A percentile compares a stretch with the other conserved stretches of the same genome.
phyloP scores from a whole-genome alignment of 352 stramenopile species.

The Phytophthora citricola region DNA sequence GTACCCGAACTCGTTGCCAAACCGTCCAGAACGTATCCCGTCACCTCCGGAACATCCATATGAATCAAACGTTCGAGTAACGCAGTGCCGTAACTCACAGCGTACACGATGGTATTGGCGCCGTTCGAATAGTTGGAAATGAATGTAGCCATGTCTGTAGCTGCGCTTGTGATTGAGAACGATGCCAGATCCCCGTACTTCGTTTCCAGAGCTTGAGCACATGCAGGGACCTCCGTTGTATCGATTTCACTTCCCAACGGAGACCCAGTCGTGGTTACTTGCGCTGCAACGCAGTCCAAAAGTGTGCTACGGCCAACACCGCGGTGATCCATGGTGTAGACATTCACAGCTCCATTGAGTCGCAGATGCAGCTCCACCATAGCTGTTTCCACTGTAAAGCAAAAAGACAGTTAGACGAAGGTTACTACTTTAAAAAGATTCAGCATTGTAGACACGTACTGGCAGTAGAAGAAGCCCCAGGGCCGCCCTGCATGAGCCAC shows the following conservation, averaged over 20 bases:
- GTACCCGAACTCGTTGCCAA: conserved; percentile 46
- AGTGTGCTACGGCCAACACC: conserved; percentile 47
- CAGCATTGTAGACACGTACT: conserved; percentile 26
- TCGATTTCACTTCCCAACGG: conserved; percentile 29
- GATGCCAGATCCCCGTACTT: conserved; percentile 50
- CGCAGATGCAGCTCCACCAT: conserved; percentile 39
- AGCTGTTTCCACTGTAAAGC: conserved; percentile 41
- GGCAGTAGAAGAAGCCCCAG: conserved; percentile 40
- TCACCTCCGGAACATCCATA: conserved; percentile 40
- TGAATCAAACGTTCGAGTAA: conserved; percentile 60
- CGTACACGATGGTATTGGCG: conserved; percentile 44
- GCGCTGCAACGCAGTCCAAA: conserved; percentile 46
- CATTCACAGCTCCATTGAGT: conserved; percentile 42
- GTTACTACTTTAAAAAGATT: neutral
- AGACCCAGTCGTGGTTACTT: conserved; percentile 44
- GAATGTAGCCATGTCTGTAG: conserved; percentile 40
- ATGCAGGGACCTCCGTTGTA: conserved; percentile 36
- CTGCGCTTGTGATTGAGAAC: conserved; percentile 56
- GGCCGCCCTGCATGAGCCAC: conserved; percentile 49
- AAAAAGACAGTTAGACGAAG: neutral
- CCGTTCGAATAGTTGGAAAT: conserved; percentile 40
- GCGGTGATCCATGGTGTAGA: conserved; percentile 64
- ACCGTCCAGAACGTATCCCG: conserved; percentile 59
- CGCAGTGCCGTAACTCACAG: conserved; percentile 56
- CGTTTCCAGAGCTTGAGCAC: conserved; percentile 38